Conservation (phyloP, 2,329 filamentous ascomycete species). For the Fusarium clavum region DNA sequence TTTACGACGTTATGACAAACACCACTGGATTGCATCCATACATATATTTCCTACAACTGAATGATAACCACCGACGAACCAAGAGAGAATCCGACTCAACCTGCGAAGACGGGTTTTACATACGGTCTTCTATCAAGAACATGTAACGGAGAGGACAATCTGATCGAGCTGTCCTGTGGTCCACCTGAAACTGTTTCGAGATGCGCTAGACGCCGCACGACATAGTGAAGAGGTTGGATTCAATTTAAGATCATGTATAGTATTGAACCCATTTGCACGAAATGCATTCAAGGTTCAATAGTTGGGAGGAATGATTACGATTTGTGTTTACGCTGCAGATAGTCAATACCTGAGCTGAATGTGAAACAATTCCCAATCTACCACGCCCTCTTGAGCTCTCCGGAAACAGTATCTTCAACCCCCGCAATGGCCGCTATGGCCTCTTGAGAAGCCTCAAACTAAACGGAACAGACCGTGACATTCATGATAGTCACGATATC, state of each 20-base stretch:
- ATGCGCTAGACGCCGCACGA: not conserved
- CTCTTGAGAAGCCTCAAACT: not conserved
- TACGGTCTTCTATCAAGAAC: not conserved
- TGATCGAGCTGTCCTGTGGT: not conserved
- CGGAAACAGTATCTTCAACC: not conserved
- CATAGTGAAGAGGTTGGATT: not conserved
- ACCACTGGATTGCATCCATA: not conserved
- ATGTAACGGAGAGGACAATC: not conserved
- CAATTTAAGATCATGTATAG: not conserved
- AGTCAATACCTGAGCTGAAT: slow-evolving; percentile 4
- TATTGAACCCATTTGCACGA: not conserved
- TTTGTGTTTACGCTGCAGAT: not conserved
- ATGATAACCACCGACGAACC: not conserved
- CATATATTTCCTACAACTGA: slow-evolving; percentile 4
- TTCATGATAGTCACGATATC: not conserved
- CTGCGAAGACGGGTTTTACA: not conserved
- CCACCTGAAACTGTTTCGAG: not conserved
- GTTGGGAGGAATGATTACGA: not conserved
- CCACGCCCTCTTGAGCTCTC: not conserved
- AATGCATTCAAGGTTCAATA: not conserved
- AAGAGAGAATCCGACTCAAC: slow-evolving; percentile 4
- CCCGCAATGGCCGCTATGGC: not conserved
- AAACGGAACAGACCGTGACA: not conserved
- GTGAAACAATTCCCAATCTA: not conserved
- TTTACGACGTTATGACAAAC: slow-evolving; percentile 41